Percentiles rank a stretch among this genome's conserved stretches.
Conservation (phyloP, 2,329 filamentous ascomycete genomes). For the Pestalotiopsis sp. region DNA sequence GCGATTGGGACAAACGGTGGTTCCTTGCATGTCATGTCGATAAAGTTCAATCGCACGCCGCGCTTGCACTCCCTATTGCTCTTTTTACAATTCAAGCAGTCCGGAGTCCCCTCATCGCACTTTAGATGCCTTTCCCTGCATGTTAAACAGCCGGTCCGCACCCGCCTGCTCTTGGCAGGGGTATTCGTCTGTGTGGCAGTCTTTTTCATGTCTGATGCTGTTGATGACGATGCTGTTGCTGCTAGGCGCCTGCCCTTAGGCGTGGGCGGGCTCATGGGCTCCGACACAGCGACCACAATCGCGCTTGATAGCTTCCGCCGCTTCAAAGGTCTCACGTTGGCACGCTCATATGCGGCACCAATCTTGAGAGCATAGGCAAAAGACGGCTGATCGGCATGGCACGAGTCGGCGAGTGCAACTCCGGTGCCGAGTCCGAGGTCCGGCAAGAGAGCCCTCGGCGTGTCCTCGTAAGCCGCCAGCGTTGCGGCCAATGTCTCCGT, state of each 20-base stretch:
- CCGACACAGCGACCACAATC: constrained; percentile 16
- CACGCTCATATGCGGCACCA: constrained; percentile 27
- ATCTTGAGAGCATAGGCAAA: constrained; percentile 32
- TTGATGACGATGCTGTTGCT: too few relatives aligned
- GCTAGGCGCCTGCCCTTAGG: constrained; percentile 16
- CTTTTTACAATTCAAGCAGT: constrained; percentile 81
- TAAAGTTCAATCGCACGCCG: constrained; percentile 87
- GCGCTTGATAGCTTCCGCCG: constrained; percentile 27
- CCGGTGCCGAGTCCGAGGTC: constrained; percentile 36
- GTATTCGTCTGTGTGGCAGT: constrained; percentile 26
- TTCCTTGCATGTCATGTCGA: constrained; percentile 75
- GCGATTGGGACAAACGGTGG: constrained; percentile 66
- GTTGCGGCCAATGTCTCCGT: constrained; percentile 31
- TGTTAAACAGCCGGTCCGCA: constrained; percentile 88
- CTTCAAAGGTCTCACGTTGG: constrained; percentile 29
- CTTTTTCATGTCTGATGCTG: constrained; percentile 18
- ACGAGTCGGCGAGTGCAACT: constrained; percentile 30
- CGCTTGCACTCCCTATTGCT: constrained; percentile 85
- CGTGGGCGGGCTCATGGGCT: constrained; percentile 18
- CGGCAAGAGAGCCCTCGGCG: constrained; percentile 35
- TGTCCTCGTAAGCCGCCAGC: constrained; percentile 39
- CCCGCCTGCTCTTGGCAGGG: constrained; percentile 73
- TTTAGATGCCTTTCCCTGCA: constrained; percentile 90
- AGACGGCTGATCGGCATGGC: constrained; percentile 33
- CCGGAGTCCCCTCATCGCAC: constrained; percentile 75